Conservation (phyloP, 2,329 filamentous ascomycete genomes). For the Chaetomium strumarium region DNA sequence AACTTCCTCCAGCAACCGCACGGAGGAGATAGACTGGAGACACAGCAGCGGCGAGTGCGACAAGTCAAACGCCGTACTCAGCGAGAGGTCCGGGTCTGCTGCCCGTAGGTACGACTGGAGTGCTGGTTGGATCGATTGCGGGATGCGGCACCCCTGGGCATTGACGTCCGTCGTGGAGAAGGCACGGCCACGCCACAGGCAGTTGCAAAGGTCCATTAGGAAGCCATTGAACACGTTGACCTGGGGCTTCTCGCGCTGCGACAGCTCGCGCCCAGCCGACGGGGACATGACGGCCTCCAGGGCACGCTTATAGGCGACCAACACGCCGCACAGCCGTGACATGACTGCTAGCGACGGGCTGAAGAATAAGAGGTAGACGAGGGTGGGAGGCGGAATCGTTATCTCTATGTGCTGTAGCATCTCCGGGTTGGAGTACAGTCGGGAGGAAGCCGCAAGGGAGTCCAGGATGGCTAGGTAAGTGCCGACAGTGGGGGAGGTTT, state of each 20-base stretch:
- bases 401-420: slow-evolving; percentile 55
- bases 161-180: slow-evolving; percentile 61
- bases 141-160: slow-evolving; percentile 49
- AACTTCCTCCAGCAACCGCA: slow-evolving; percentile 54
- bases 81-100: slow-evolving; percentile 41
- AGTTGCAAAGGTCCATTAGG: slow-evolving; percentile 82
- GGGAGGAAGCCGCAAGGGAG: slow-evolving; percentile 61
- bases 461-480: slow-evolving; percentile 56
- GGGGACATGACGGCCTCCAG: slow-evolving; percentile 59
- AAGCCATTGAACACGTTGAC: slow-evolving; percentile 74
- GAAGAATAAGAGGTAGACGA: slow-evolving; percentile 69
- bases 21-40: slow-evolving; percentile 47
- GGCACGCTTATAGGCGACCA: slow-evolving; percentile 66
- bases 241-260: slow-evolving; percentile 50
- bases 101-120: slow-evolving; percentile 44
- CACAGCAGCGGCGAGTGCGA: slow-evolving; percentile 55
- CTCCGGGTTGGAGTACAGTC: slow-evolving; percentile 46
- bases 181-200: slow-evolving; percentile 70
- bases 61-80: slow-evolving; percentile 50
- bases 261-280: slow-evolving; percentile 25
- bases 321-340: slow-evolving; percentile 62
- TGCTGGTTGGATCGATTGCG: slow-evolving; percentile 38
- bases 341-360: slow-evolving; percentile 55
- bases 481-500: slow-evolving; percentile 40
- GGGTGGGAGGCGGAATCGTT: slow-evolving; percentile 58